Percentiles rank a stretch among this genome's conserved stretches.
phyloP scores from a whole-genome alignment of 2,329 filamentous ascomycete species.

The Colletotrichum musicola region DNA sequence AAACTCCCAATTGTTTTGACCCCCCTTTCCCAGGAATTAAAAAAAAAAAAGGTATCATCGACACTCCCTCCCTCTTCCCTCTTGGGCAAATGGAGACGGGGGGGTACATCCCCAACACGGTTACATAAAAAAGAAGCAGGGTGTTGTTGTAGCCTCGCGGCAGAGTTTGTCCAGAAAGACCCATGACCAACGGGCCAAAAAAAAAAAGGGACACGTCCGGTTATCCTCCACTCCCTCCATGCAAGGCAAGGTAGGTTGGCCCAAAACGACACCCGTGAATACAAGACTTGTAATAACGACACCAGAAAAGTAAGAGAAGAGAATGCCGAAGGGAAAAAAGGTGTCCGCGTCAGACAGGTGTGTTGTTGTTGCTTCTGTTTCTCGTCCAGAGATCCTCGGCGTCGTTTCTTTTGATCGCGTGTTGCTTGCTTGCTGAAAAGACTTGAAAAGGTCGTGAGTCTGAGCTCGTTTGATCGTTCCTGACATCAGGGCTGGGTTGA shows the following conservation, averaged over 20 bases:
- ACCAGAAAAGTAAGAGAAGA: slow-evolving; percentile 3
- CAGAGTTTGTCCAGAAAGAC: neutral
- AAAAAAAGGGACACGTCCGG: neutral
- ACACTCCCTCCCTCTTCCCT: neutral
- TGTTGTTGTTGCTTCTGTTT: neutral
- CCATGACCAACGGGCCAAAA: neutral
- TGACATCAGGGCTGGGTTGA: slow-evolving; percentile 10
- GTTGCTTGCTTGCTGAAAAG: slow-evolving; percentile 20
- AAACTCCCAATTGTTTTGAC: neutral
- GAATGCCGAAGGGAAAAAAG: neutral
- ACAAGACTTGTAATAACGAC: slow-evolving; percentile 22
- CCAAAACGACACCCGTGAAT: neutral
- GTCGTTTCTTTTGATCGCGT: neutral
- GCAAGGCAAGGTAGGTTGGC: neutral
- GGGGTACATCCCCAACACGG: neutral
- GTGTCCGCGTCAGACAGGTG: neutral
- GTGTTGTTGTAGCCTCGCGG: neutral
- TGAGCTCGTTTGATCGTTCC: slow-evolving; percentile 26
- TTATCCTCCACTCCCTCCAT: slow-evolving; percentile 7
- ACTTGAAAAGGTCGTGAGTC: slow-evolving; percentile 6
- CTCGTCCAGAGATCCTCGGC: slow-evolving; percentile 9
- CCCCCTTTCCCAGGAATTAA: slow-evolving; percentile 13
- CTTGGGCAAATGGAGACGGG: too few relatives aligned
- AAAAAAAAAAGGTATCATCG: neutral
- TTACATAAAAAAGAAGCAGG: neutral